Base-by-base conservation (phyloP, 2,329 filamentous ascomycete genomes). In the Diaporthe sp. region DNA sequence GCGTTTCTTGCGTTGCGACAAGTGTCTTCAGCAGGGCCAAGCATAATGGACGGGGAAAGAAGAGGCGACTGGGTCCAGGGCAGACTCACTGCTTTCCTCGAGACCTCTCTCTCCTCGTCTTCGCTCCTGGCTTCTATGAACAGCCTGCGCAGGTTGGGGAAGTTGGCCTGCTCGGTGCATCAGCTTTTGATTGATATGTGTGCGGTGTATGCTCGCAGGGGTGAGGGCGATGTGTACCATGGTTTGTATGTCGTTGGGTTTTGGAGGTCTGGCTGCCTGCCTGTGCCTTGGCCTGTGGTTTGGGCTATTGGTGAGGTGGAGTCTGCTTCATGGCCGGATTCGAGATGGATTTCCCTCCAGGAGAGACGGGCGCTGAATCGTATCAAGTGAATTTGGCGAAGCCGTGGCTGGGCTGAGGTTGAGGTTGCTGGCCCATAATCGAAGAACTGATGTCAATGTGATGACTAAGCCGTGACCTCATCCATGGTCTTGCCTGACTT, bases 71-170 rank as follows among this genome's bases (percentile, higher is more conserved):
- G 17, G 55, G 27, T 1, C 9, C 61, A 35, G 17, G 13, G 30
- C 6, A 35, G 19, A 71, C 74, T 22, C 86, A 98, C 97, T 70
- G 97, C 97, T 84, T 93, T 97, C 78, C 97, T 90, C 19, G 97
- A 98, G 78, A 98, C 97, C 75, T 95, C 94, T 82, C 97, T 94
- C 84, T 98, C 97, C 83, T 73, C 66, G n/a, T 75, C 65, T n/a
- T 75, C 53, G 17, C 72, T 73, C 47, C 76, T 58, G 39, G 47
- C 37, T 27, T 76, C 73, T 68, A 66, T 71, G 58, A 76, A 77
- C 27, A 68, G 44, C n/a, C 35, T 30, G 13, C 75, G 73, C 8
- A 68, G 78, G 75, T 76, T 77, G 53, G 73, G 58, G 47, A 77
- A 74, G 68, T 77, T 76, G 53, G 75, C 73, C 75, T 75, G 66